Base-by-base conservation (phyloP, 2,329 filamentous ascomycete genomes). In the Claviceps spartinae region DNA sequence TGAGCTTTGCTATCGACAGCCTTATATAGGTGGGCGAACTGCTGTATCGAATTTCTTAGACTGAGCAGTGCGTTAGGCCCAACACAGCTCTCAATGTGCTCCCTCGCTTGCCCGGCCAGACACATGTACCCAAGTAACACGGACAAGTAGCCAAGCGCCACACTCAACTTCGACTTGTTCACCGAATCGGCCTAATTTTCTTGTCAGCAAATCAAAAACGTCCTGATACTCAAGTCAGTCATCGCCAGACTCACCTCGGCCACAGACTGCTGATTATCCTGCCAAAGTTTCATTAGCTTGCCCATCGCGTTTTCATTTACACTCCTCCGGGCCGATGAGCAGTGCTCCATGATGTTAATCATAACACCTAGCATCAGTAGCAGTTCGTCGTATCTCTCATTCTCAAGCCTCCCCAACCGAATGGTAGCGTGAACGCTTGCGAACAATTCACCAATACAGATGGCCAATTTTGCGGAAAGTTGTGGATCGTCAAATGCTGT, bases 281-380 rank as follows among this genome's bases (percentile, higher is more conserved):
- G 69, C 66, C 89, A 94, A 9, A 85, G 70, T 41, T 69, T 67
- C 36, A 86, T 72, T 38, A 94, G 72, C 48, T 68, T 68, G 48
- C 81, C 75, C 38, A 89, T 67, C 7, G 79, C 71, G 61, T 56
- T 56, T 9, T 55, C 57, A 0, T 60, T 59, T 3, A 69, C 54
- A 5, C 63, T 64, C 18, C 68, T 65, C 50, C 83, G 74, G 13
- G 85, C 83, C 22, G 73, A 65, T 16, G 81, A 72, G 61, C 82
- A 88, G 62, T 88, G 83, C 64, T 95, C 89, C 8, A 87, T 79
- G 51, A 96, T 78, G 61, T 96, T 96, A 65, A 95, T 95, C 67
- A 91, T 78, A 22, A 88, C 80, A 0, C 88, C 90, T 41, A 95
- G 72, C 50, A 86, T 78, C 43, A 96, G 74, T 48, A 95, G 78